Conservation (phyloP, 2,329 filamentous ascomycete species). For the Fusarium pseudocircinatum region DNA sequence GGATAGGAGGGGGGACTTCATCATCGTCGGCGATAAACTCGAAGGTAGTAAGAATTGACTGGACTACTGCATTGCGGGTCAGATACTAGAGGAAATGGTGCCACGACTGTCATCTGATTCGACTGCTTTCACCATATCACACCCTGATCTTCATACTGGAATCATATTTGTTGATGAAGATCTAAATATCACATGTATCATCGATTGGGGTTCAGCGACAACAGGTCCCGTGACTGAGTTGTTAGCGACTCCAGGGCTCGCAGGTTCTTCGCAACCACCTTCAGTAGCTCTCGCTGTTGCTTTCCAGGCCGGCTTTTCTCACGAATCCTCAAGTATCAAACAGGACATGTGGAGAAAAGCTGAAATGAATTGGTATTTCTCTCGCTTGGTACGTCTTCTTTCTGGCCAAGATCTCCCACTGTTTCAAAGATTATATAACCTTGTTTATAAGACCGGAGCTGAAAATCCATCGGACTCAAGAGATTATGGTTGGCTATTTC, state of each 20-base stretch:
- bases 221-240: background rate
- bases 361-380: constrained; percentile 24
- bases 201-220: background rate
- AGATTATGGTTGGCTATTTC: constrained; percentile 8
- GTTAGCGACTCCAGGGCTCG: background rate
- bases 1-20: background rate
- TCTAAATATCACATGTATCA: background rate
- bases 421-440: constrained; percentile 18
- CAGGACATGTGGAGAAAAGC: background rate
- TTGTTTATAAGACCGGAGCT: background rate
- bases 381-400: constrained; percentile 23
- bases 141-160: background rate
- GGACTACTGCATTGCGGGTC: background rate
- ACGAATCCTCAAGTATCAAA: background rate
- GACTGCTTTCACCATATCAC: background rate
- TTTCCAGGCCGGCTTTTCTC: background rate
- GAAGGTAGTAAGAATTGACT: background rate
- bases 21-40: rapidly evolving
- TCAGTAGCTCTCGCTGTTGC: background rate
- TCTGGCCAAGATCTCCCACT: constrained; percentile 26
- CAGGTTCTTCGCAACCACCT: background rate
- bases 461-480: background rate
- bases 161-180: background rate
- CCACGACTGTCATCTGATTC: rapidly evolving
- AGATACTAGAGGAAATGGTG: background rate